Percentiles rank a stretch among this genome's conserved stretches.
Conservation (phyloP, 768 basidiomycete genomes). For the Brasilioporus rufonigricans region DNA sequence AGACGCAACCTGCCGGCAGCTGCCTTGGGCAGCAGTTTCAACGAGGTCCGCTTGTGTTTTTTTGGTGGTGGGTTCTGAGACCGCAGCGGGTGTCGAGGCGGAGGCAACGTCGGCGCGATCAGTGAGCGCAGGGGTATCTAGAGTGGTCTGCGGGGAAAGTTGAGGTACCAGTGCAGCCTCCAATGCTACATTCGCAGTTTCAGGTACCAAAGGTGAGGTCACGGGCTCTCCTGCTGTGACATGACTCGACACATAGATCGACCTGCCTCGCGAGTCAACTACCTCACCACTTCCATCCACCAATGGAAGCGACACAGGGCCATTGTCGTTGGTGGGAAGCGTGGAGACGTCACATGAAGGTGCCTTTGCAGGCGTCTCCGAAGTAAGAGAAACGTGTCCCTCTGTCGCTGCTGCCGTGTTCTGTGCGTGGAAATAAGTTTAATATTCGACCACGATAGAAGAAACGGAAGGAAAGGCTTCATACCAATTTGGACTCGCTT, state of each 20-base stretch:
- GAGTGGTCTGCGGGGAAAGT: background rate
- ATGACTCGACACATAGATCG: slow-evolving; percentile 23
- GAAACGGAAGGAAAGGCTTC: background rate
- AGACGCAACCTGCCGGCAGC: background rate
- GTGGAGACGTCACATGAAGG: slow-evolving; percentile 24
- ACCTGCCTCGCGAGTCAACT: slow-evolving; percentile 8
- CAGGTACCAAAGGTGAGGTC: background rate
- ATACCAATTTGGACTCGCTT: slow-evolving; percentile 20
- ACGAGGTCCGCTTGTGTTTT: background rate
- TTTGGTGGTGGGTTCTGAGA: background rate
- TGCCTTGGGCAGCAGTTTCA: background rate
- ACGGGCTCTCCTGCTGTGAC: background rate
- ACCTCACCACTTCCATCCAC: slow-evolving; percentile 11
- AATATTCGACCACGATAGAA: background rate
- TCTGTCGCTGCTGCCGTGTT: slow-evolving; percentile 24
- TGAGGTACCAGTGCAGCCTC: background rate
- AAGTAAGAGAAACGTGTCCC: slow-evolving; percentile 7
- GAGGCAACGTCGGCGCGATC: background rate
- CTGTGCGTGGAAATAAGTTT: slow-evolving; percentile 3
- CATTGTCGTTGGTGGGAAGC: slow-evolving; percentile 40
- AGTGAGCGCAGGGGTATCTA: background rate
- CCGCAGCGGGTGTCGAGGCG: background rate
- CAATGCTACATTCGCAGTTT: background rate
- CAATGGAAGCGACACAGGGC: slow-evolving; percentile 8
- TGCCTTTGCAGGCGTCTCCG: slow-evolving; percentile 1